phyloP scores from a whole-genome alignment of 257 asterid genomes.

The Mitragyna speciosa region DNA sequence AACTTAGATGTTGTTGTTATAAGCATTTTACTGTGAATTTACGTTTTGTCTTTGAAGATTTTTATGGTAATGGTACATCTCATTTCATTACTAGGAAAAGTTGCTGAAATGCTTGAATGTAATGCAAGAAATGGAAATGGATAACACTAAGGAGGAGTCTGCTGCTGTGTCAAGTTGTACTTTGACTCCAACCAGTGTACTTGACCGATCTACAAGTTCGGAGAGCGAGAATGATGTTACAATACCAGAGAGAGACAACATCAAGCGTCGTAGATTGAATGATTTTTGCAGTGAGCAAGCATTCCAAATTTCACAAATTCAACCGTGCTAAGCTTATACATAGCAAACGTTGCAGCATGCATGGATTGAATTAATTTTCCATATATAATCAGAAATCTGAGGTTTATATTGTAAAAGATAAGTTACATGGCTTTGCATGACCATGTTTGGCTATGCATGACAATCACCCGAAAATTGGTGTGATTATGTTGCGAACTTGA shows the following conservation, averaged over 20 bases:
- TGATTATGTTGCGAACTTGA: too few relatives aligned
- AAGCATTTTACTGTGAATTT: too few relatives aligned
- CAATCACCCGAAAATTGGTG: too few relatives aligned
- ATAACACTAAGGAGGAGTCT: constrained; percentile 12
- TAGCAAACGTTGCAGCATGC: too few relatives aligned
- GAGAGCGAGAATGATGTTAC: constrained; percentile 15
- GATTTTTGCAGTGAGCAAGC: constrained; percentile 24
- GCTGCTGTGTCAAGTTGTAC: constrained; percentile 28
- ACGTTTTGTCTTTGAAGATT: background rate
- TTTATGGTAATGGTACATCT: too few relatives aligned
- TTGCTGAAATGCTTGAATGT: constrained; percentile 37
- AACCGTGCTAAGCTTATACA: constrained; percentile 18
- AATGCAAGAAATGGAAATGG: constrained; percentile 35
- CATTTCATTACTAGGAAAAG: constrained; percentile 29
- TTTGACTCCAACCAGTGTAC: constrained; percentile 33
- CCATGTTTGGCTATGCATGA: too few relatives aligned
- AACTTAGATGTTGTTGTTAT: too few relatives aligned
- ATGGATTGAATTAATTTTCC: too few relatives aligned
- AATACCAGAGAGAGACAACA: constrained; percentile 19
- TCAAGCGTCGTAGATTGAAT: constrained; percentile 38
- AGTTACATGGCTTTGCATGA: too few relatives aligned
- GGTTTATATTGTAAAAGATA: too few relatives aligned
- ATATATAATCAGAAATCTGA: too few relatives aligned
- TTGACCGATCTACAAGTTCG: constrained; percentile 29
- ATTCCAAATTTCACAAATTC: constrained; percentile 33